phyloP scores from a whole-genome alignment of 345 rosid genomes.

The Murraya koenigii region DNA sequence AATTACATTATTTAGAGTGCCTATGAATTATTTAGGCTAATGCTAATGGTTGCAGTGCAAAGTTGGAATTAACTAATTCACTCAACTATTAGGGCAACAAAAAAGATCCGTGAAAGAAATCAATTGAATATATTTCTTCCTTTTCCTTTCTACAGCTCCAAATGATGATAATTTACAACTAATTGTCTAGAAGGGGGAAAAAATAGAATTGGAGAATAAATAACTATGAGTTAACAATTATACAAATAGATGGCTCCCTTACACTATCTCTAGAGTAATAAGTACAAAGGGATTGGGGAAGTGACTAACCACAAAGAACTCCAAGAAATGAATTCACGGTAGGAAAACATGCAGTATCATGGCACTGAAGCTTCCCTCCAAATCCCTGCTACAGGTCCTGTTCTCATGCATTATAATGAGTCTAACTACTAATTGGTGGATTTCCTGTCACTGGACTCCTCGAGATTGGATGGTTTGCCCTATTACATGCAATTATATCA shows the following conservation, averaged over 20 bases:
- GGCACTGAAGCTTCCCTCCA: neutral
- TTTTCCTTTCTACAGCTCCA: neutral
- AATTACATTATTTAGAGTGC: neutral
- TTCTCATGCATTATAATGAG: conserved; percentile 8
- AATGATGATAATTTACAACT: conserved; percentile 4
- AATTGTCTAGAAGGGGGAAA: neutral
- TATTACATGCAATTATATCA: conserved; percentile 22
- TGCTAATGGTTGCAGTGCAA: too few species aligned
- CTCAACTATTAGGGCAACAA: too few species aligned
- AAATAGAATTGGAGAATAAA: neutral
- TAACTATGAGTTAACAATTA: conserved; percentile 7
- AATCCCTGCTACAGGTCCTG: neutral
- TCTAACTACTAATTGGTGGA: conserved; percentile 23
- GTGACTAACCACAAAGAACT: neutral
- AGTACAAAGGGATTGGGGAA: neutral
- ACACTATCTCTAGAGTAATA: neutral
- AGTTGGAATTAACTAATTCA: too few species aligned
- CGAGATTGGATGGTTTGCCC: conserved; percentile 29
- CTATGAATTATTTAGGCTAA: neutral
- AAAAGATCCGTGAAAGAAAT: too few species aligned
- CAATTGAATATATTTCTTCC: neutral
- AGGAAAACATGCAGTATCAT: neutral
- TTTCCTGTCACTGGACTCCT: conserved; percentile 30
- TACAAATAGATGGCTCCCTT: conserved; percentile 7
- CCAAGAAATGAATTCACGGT: neutral